Base-by-base conservation (phyloP, 1,284 basidiomycete genomes). In the Macrocybe sp. region DNA sequence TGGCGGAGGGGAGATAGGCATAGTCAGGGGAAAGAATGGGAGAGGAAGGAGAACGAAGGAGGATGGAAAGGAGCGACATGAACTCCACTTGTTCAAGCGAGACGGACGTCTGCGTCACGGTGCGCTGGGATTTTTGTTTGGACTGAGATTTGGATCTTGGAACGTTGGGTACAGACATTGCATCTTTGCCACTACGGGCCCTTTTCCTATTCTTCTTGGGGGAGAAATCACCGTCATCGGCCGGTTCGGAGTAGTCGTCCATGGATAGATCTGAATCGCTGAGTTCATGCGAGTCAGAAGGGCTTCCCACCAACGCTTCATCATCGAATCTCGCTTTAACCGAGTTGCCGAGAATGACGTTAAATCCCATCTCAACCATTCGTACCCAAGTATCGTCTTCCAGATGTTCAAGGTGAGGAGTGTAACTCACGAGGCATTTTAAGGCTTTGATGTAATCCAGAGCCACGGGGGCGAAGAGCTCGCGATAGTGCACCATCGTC, bases 401-500 rank as follows among this genome's bases (percentile, higher is more conserved):
- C 47, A 96, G 62, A 56, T 88, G 81, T 31, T 94, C 85, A 44
- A 94, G 71, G 64, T 97, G 94, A 0, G 90, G 85, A 2, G 69
- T 65, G 61, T 82, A 85, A 44, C 68, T 67, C 38, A 92, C 69
- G 35, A 77, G 45, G 41, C 72, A 72, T 37, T 80, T 78, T 33
- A 96, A 72, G 0, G 88, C 76, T 62, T 95, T 93, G 50, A 86
- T 73, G 62, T 93, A 97, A 62, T 93, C 83, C 51, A 91, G 66
- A 2, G 88, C 82, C 4, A 93, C 75, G 0, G 83, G 81, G 6
- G 72, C 60, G 45, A 87, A 75, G 7, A 96, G 70, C 38, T 75
- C 57, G 28, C 75, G 74, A 8, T 75, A 67, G 54, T 81, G 63
- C 8, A 81, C 70, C 50, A 92, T 74, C 49, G 77, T 77, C 48